phyloP scores from a whole-genome alignment of 495 filamentous ascomycete genomes.

The Alectoria sarmentosa region DNA sequence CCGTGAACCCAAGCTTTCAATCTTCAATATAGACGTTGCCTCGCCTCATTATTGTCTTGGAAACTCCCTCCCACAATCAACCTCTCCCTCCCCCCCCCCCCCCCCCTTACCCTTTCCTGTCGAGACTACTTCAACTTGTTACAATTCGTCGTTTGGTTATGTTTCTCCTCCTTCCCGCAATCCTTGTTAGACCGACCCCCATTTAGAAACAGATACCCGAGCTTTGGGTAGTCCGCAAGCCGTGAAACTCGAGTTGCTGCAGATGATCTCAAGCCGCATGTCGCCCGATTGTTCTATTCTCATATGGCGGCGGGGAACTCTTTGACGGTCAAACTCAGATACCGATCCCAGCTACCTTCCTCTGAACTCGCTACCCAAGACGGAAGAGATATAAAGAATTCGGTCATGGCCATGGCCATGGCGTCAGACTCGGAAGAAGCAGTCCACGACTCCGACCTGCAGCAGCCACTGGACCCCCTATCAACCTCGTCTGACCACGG shows the following conservation, averaged over 20 bases:
- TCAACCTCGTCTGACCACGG: conserved; percentile 17
- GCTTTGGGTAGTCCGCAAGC: conserved; percentile 19
- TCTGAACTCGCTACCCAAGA: conserved; percentile 14
- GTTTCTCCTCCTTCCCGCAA: conserved; percentile 22
- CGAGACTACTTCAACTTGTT: conserved; percentile 6
- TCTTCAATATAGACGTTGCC: conserved; percentile 16
- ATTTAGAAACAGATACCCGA: conserved; percentile 25
- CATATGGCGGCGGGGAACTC: conserved; percentile 29
- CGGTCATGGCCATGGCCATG: conserved; percentile 22
- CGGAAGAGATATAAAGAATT: conserved; percentile 18
- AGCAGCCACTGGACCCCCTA: conserved; percentile 13
- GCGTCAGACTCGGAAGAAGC: conserved; percentile 21
- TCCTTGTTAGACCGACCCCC: conserved; percentile 14
- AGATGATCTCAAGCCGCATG: conserved; percentile 27
- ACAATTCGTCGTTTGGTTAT: conserved; percentile 20
- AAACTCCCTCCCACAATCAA: background rate
- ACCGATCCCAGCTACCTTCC: conserved; percentile 17
- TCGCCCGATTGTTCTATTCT: conserved; percentile 23
- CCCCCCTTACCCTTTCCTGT: too few species aligned
- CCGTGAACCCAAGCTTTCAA: conserved; percentile 7
- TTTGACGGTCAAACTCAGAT: conserved; percentile 26
- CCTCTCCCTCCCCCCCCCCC: too few species aligned
- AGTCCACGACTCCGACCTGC: conserved; percentile 12
- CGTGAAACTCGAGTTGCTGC: conserved; percentile 26
- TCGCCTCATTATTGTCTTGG: conserved; percentile 11